Evolutionary conservation across 225 moss, liverwort and hornwort genomes (phyloP).

Genomic region (Takakia lepidozioides): DNA sequence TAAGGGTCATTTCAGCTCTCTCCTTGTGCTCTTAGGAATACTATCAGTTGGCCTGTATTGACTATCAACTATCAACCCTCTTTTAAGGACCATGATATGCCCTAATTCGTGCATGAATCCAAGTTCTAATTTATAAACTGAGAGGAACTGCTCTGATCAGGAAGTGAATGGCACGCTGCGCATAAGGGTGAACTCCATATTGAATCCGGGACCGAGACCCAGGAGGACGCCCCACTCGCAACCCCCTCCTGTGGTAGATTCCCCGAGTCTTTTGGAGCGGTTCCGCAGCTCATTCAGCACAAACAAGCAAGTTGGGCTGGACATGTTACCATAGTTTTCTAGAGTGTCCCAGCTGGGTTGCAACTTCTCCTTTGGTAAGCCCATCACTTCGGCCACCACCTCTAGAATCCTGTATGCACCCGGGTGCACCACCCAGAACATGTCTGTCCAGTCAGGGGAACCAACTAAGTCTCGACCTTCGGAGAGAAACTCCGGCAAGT

Average conservation of each 20-base stretch:
- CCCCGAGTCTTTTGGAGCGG: constrained; percentile 6
- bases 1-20: too few species aligned
- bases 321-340: constrained; percentile 36
- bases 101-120: too few species aligned
- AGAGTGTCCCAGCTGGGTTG: constrained; percentile 41
- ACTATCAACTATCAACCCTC: too few species aligned
- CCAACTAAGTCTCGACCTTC: constrained; percentile 21
- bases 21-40: too few species aligned
- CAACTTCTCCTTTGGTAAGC: constrained; percentile 12
- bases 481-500: constrained; percentile 24
- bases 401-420: constrained; percentile 40
- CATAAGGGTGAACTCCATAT: too few species aligned
- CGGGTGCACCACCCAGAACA: constrained; percentile 54
- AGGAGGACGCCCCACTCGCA: too few species aligned
- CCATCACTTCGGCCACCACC: constrained; percentile 27
- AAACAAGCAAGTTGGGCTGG: constrained; percentile 42
- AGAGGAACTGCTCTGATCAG: too few species aligned
- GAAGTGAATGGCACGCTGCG: too few species aligned
- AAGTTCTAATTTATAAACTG: too few species aligned
- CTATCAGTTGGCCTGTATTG: too few species aligned
- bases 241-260: constrained; percentile 20
- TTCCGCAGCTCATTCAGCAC: constrained; percentile 46
- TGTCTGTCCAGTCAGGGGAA: constrained; percentile 10
- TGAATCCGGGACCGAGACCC: too few species aligned
- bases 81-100: too few species aligned